Evolutionary conservation across 495 filamentous ascomycete genomes (phyloP), one percentile per base, ranked within the genome.

Genomic region (Collariella sp.): DNA sequence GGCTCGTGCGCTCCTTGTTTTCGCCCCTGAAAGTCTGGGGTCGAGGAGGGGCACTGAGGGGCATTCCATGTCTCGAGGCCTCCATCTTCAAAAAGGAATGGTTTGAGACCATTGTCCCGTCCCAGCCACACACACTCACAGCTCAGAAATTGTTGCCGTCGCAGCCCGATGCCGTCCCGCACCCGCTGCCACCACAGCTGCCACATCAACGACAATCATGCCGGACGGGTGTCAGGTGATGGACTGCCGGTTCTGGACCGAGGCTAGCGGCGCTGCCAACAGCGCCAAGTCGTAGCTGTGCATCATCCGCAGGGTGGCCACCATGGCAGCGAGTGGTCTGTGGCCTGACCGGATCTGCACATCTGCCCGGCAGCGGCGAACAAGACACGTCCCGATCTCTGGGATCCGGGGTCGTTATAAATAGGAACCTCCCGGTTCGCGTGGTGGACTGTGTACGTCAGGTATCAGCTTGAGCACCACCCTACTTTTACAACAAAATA

Each of bases 341-440:
- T 59, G 51, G 56, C 45, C 56, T 59, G 56, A 59, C 41, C 23
- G 44, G 34, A 18, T 43, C 54, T 39, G 46, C 54, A 18, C 3
- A 45, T 24, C 36, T 39, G 41, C 24, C 23, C 24, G 11, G 19
- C 18, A 46, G n/a, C 33, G 41, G 44, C 45, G 51, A 33, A 46
- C 43, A 31, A 24, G 40, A 36, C 29, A 24, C 15, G 35, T 18
- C 41, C 50, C 20, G 38, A 36, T 15, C 22, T 29, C 5, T 35
- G 24, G 35, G 35, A 16, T 13, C 5, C 23, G 24, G 35, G 35
- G 11, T 13, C n/a, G 19, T 19, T 13, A 42, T 23, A 22, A 42
- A 12, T 22, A 42, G 22, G 42, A 23, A 42, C 11, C 35, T 18
- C 40, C 9, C 19, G 11, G 40, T 11, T 42, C 19, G 18, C 19